Conservation (phyloP, 2,329 filamentous ascomycete species). For the Hypoxylon sp. region DNA sequence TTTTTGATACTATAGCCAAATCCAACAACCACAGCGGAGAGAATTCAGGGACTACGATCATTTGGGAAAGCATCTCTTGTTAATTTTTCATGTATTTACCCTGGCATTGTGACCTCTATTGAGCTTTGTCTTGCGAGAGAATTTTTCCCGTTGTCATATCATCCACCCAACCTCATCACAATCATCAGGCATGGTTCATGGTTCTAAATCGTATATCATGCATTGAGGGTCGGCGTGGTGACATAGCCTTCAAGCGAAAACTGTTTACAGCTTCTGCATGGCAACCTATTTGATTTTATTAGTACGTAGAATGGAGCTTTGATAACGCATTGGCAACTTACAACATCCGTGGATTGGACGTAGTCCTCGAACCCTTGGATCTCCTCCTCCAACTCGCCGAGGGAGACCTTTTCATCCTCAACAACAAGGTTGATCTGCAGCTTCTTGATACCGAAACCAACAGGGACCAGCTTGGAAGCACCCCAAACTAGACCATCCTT, state of each 20-base stretch:
- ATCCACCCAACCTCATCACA: constrained; percentile 52
- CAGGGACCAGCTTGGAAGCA: constrained; percentile 86
- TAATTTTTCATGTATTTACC: constrained; percentile 44
- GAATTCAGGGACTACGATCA: not conserved
- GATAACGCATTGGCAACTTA: constrained; percentile 56
- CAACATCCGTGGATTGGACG: constrained; percentile 94
- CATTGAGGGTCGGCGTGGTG: constrained; percentile 47
- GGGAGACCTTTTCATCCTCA: constrained; percentile 95
- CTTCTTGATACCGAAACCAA: constrained; percentile 99
- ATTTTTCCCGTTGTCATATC: constrained; percentile 45
- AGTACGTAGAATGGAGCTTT: constrained; percentile 23
- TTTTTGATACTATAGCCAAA: not conserved
- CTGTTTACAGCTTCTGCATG: constrained; percentile 89
- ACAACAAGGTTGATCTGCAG: constrained; percentile 98
- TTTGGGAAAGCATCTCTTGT: constrained; percentile 40
- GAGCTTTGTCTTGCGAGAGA: constrained; percentile 43
- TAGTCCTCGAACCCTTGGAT: constrained; percentile 90
- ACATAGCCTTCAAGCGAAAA: constrained; percentile 41
- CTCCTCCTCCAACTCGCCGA: constrained; percentile 87
- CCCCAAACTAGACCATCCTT: constrained; percentile 98
- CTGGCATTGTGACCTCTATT: constrained; percentile 48
- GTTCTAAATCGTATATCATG: constrained; percentile 54
- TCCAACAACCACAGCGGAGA: not conserved
- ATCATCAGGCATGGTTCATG: constrained; percentile 52
- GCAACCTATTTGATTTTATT: constrained; percentile 64